Evolutionary conservation across 2,329 filamentous ascomycete genomes (phyloP).

Genomic region (Exophiala viscosa): DNA sequence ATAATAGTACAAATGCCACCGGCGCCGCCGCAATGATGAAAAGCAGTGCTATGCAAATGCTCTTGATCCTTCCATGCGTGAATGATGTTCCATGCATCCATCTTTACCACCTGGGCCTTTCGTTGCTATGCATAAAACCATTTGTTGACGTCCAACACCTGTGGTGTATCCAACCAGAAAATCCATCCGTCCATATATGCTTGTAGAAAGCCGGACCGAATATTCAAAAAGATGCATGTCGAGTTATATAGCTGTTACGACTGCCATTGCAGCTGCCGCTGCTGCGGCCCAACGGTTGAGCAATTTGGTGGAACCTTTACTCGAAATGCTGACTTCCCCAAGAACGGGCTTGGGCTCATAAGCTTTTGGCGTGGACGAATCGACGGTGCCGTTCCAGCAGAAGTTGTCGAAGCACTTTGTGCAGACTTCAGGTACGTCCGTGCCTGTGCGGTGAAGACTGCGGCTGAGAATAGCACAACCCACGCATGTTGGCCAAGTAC

Average conservation of each 20-base stretch:
- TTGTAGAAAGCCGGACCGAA: too few relatives aligned
- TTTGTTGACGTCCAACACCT: too few relatives aligned
- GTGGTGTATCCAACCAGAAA: too few relatives aligned
- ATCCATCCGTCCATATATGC: too few relatives aligned
- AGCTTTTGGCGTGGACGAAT: constrained; percentile 56
- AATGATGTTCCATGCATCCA: too few relatives aligned
- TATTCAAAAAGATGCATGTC: too few relatives aligned
- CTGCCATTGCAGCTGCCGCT: constrained; percentile 8
- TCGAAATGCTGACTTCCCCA: constrained; percentile 4
- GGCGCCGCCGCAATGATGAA: too few relatives aligned
- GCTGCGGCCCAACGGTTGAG: constrained; percentile 12
- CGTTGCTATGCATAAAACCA: too few relatives aligned
- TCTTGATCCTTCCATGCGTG: too few relatives aligned
- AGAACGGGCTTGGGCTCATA: constrained; percentile 41
- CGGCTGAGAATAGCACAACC: constrained; percentile 81
- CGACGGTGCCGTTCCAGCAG: constrained; percentile 85
- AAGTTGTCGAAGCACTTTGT: constrained; percentile 71
- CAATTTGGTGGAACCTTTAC: constrained; percentile 4
- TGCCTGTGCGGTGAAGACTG: constrained; percentile 68
- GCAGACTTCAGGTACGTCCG: constrained; percentile 68
- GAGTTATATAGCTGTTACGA: constrained; percentile 9
- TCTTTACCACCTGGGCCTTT: too few relatives aligned
- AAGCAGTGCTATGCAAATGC: too few relatives aligned
- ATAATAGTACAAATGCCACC: too few relatives aligned
- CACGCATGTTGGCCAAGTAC: constrained; percentile 76